Conservation (phyloP, 108 stramenopile species). For the Pseudonitzschia pungens region DNA sequence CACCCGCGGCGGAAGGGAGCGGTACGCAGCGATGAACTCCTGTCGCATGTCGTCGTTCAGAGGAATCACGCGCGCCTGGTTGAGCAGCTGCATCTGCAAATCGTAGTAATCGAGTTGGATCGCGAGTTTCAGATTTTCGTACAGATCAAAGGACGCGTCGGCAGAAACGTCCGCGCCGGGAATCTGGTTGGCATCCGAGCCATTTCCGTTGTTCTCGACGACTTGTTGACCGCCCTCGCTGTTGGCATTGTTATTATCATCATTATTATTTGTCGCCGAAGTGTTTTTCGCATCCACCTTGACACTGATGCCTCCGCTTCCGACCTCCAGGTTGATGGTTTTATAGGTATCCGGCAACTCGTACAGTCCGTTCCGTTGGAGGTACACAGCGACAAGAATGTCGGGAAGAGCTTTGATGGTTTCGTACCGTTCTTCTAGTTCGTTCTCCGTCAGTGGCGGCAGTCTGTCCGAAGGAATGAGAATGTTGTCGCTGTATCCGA, state of each 20-base stretch:
- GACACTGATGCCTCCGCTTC: background rate
- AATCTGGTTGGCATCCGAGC: background rate
- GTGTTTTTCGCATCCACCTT: background rate
- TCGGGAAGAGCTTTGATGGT: slow-evolving; percentile 26
- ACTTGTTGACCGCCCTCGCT: background rate
- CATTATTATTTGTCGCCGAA: background rate
- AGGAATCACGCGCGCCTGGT: slow-evolving; percentile 32
- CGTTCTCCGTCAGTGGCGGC: slow-evolving; percentile 27
- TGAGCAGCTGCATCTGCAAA: slow-evolving; percentile 37
- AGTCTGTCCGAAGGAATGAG: slow-evolving; percentile 15
- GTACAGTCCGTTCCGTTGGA: slow-evolving; percentile 22
- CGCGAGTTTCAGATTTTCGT: slow-evolving; percentile 25
- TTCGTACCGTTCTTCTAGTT: slow-evolving; percentile 34
- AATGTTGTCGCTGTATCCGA: slow-evolving; percentile 29
- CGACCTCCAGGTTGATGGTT: slow-evolving; percentile 6
- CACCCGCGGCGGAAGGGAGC: slow-evolving; percentile 15
- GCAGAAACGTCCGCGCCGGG: background rate
- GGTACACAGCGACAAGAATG: slow-evolving; percentile 42
- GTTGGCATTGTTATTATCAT: background rate
- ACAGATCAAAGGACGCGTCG: slow-evolving; percentile 4
- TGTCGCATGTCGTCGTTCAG: slow-evolving; percentile 38
- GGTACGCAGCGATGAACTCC: slow-evolving; percentile 20
- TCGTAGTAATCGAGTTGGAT: slow-evolving; percentile 45
- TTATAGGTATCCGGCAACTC: background rate
- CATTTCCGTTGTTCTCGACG: background rate